phyloP scores from a whole-genome alignment of 1,139 yeast species.

The Suhomyces ambrosiae region DNA sequence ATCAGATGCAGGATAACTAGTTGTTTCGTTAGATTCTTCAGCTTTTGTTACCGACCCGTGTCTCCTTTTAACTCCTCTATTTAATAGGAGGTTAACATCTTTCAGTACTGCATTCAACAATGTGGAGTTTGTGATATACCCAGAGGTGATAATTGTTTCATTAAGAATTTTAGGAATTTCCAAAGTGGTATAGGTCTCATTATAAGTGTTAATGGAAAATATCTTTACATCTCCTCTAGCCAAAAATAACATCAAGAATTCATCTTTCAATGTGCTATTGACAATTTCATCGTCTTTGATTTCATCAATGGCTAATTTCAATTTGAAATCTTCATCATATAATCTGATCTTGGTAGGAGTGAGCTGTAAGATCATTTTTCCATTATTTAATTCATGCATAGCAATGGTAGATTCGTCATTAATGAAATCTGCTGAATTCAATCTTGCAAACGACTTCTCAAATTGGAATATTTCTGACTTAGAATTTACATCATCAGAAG shows the following conservation, averaged over 20 bases:
- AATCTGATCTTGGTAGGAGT: slow-evolving; percentile 66
- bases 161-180: slow-evolving; percentile 54
- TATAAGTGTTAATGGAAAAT: slow-evolving; percentile 44
- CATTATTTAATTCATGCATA: slow-evolving; percentile 62
- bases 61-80: slow-evolving; percentile 37
- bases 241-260: slow-evolving; percentile 53
- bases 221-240: slow-evolving; percentile 60
- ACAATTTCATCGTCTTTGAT: slow-evolving; percentile 51
- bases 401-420: slow-evolving; percentile 67
- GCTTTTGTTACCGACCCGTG: slow-evolving; percentile 20
- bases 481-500: slow-evolving; percentile 65
- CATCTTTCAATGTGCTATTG: slow-evolving; percentile 54
- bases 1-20: slow-evolving; percentile 13
- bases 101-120: slow-evolving; percentile 46
- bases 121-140: slow-evolving; percentile 56
- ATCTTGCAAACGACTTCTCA: slow-evolving; percentile 64
- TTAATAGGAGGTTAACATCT: slow-evolving; percentile 35
- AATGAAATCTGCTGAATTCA: slow-evolving; percentile 65
- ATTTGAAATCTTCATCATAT: slow-evolving; percentile 65
- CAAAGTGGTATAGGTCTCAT: slow-evolving; percentile 37
- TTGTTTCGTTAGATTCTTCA: slow-evolving; percentile 8
- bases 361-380: slow-evolving; percentile 70
- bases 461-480: slow-evolving; percentile 77
- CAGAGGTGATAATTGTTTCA: slow-evolving; percentile 69
- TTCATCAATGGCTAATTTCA: slow-evolving; percentile 37